A percentile compares a stretch with the other conserved stretches of the same genome.
phyloP scores from a whole-genome alignment of 106 monocot species.

The Vanilla planifolia region DNA sequence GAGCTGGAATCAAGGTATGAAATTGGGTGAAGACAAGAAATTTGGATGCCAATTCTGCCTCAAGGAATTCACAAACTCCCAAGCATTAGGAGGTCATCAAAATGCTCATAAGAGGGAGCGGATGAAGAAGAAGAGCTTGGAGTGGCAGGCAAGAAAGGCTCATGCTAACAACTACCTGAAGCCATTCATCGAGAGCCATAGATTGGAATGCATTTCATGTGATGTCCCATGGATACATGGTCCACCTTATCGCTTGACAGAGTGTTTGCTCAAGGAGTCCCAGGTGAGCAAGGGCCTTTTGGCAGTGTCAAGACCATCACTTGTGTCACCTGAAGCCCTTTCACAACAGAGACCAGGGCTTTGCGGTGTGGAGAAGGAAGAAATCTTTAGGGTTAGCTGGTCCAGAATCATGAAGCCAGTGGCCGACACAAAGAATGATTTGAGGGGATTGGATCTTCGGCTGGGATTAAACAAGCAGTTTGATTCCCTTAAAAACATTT shows the following conservation, averaged over 20 bases:
- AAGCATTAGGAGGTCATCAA: conserved; percentile 47
- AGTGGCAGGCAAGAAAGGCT: conserved; percentile 27
- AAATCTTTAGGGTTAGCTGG: neutral
- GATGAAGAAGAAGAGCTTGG: conserved; percentile 34
- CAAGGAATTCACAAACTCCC: conserved; percentile 36
- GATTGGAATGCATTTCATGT: neutral
- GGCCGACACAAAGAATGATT: neutral
- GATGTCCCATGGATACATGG: neutral
- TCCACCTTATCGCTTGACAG: too few relatives aligned
- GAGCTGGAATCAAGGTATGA: neutral
- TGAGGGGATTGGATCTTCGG: neutral
- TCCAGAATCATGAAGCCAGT: neutral
- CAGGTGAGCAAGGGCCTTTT: too few relatives aligned
- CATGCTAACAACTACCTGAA: conserved; percentile 26
- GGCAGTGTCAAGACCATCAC: too few relatives aligned
- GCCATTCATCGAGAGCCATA: conserved; percentile 26
- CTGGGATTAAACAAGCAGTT: neutral
- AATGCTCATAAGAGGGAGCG: conserved; percentile 54
- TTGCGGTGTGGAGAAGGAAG: neutral
- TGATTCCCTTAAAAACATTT: too few relatives aligned
- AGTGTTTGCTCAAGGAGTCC: neutral
- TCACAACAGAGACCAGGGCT: neutral
- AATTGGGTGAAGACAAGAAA: conserved; percentile 17
- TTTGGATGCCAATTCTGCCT: conserved; percentile 34
- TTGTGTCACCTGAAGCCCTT: too few relatives aligned